These are phyloP conservation scores for Nothophytophthora sp. DNA, from an alignment of 352 stramenopile genomes.

Conservation along the genomic window DNA sequence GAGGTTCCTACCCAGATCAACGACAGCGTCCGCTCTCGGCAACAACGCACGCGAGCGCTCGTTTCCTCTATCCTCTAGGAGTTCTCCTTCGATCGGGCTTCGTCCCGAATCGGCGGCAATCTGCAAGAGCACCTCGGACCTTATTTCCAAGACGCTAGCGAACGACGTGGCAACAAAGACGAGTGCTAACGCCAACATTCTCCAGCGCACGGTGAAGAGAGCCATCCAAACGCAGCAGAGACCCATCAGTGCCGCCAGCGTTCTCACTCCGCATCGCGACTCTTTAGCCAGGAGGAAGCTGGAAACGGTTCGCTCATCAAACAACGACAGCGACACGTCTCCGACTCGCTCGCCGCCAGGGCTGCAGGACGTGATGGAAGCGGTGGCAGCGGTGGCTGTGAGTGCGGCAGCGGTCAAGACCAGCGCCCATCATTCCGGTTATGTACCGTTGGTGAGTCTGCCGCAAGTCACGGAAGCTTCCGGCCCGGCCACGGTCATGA, in stretches of 20 bases:
- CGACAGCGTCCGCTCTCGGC: constrained; percentile 8
- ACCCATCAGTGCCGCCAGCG: constrained; percentile 36
- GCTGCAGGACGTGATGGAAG: constrained; percentile 7
- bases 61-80: neutral
- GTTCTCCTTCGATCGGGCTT: constrained; percentile 2
- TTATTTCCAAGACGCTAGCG: constrained; percentile 20
- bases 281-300: constrained; percentile 5
- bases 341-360: neutral
- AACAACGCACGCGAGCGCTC: constrained; percentile 13
- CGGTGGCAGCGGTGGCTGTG: neutral
- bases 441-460: constrained; percentile 13
- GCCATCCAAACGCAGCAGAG: constrained; percentile 4
- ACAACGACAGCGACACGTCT: neutral
- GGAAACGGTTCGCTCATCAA: too few species aligned
- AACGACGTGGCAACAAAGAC: neutral
- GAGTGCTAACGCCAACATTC: neutral
- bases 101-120: constrained; percentile 50
- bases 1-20: constrained; percentile 18
- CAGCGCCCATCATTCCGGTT: constrained; percentile 12
- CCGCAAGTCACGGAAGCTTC: constrained; percentile 28
- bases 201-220: constrained; percentile 4
- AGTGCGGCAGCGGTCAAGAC: constrained; percentile 6
- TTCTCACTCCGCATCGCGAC: constrained; percentile 20
- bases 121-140: constrained; percentile 42
- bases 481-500: too few species aligned